These are phyloP conservation scores for Aotearoamyces nothofagi DNA, from an alignment of 2,329 filamentous ascomycete species.

Conservation along the genomic window DNA sequence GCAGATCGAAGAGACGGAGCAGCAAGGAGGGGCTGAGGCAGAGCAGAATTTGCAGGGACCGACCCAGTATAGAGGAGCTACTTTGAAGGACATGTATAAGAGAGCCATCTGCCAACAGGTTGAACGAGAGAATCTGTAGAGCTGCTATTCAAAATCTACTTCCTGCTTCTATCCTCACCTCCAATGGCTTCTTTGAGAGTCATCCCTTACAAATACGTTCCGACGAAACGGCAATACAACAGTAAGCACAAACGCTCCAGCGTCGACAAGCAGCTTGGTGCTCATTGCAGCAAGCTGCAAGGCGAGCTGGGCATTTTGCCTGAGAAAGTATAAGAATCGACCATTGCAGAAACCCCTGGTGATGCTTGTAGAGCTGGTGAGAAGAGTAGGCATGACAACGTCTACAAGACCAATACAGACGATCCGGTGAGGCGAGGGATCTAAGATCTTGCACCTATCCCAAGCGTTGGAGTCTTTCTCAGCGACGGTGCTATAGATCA, in stretches of 20 bases:
- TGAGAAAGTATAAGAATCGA: background rate
- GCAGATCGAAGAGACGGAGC: slow-evolving; percentile 1
- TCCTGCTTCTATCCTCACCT: background rate
- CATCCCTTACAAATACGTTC: slow-evolving; percentile 1
- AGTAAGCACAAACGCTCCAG: background rate
- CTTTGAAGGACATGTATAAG: slow-evolving; percentile 1
- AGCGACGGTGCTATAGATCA: background rate
- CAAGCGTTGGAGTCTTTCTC: background rate
- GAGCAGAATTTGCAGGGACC: background rate
- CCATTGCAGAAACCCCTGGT: background rate
- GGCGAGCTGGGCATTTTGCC: background rate
- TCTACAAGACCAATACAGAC: background rate
- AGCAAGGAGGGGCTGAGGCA: background rate
- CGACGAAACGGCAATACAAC: background rate
- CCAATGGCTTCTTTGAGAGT: slow-evolving; percentile 1
- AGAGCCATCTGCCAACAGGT: background rate
- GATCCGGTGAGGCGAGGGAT: background rate
- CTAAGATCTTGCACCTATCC: slow-evolving; percentile 1
- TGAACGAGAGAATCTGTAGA: slow-evolving; percentile 1
- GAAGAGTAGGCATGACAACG: slow-evolving; percentile 1
- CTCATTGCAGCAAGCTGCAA: background rate
- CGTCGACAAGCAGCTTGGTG: slow-evolving; percentile 1
- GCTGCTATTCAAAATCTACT: no score
- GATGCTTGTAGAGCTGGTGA: slow-evolving; percentile 1
- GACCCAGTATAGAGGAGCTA: slow-evolving; percentile 1